Evolutionary conservation across 768 basidiomycete species (phyloP).

Genomic region (Agaricus sinodeliciosus): DNA sequence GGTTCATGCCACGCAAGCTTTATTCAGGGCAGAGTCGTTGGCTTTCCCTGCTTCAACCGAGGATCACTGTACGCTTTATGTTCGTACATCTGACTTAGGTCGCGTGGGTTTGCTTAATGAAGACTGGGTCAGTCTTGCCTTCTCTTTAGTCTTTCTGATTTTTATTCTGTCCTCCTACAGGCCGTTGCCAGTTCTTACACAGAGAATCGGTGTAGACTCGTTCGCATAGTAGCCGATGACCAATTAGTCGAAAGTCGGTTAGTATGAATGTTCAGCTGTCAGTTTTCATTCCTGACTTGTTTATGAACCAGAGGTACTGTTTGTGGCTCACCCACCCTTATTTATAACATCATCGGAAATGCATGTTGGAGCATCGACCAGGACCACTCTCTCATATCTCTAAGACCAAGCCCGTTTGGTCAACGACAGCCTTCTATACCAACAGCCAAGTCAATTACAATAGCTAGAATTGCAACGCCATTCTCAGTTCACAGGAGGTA

Average conservation of each 20-base stretch:
- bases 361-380: conserved; percentile 15
- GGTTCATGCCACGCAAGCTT: conserved; percentile 10
- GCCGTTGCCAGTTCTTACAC: conserved; percentile 38
- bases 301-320: conserved; percentile 29
- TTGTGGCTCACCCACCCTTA: conserved; percentile 41
- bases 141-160: conserved; percentile 6
- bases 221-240: conserved; percentile 52
- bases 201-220: conserved; percentile 39
- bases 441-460: conserved; percentile 57
- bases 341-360: conserved; percentile 42
- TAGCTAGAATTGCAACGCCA: conserved; percentile 79
- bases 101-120: conserved; percentile 61
- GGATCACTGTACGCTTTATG: conserved; percentile 54
- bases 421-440: conserved; percentile 55
- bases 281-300: background rate
- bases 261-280: conserved; percentile 12
- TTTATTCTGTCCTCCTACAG: conserved; percentile 26
- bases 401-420: conserved; percentile 57
- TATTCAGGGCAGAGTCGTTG: conserved; percentile 24
- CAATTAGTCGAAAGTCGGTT: conserved; percentile 29
- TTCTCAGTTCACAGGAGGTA: conserved; percentile 58
- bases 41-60: conserved; percentile 25
- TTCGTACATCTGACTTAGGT: conserved; percentile 57
- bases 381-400: conserved; percentile 20
- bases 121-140: conserved; percentile 56